phyloP scores from a whole-genome alignment of 2,329 filamentous ascomycete genomes.

The Paraconiothyrium brasiliense region DNA sequence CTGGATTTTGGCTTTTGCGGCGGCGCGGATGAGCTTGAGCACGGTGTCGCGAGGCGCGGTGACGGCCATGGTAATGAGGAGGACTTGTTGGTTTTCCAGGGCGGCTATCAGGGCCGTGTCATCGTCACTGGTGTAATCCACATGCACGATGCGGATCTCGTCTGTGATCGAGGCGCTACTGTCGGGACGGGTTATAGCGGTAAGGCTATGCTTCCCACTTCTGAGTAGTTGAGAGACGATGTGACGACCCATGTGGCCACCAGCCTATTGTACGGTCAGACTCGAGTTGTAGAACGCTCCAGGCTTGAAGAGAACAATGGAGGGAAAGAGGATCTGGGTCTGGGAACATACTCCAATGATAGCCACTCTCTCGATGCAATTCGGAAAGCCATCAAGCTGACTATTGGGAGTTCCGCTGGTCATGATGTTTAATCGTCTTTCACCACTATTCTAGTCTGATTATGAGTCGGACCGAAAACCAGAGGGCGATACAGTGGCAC shows the following conservation, averaged over 20 bases:
- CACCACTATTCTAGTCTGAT: background rate
- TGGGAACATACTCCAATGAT: conserved; percentile 10
- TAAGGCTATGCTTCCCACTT: conserved; percentile 59
- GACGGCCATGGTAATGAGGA: conserved; percentile 49
- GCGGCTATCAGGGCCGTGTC: conserved; percentile 42
- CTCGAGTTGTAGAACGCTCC: background rate
- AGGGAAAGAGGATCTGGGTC: background rate
- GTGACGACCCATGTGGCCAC: conserved; percentile 9
- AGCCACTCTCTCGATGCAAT: conserved; percentile 5
- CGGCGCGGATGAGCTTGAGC: conserved; percentile 38
- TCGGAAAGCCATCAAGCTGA: background rate
- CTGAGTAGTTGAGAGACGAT: conserved; percentile 7
- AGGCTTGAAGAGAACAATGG: background rate
- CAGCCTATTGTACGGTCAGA: conserved; percentile 7
- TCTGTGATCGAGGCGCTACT: conserved; percentile 54
- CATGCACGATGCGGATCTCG: conserved; percentile 50
- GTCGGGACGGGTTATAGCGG: conserved; percentile 59
- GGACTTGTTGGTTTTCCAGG: conserved; percentile 48
- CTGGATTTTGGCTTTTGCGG: conserved; percentile 44
- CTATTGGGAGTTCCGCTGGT: background rate
- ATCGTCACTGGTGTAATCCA: conserved; percentile 61
- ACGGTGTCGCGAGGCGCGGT: conserved; percentile 35
- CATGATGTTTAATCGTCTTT: background rate
- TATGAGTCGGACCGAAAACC: background rate
- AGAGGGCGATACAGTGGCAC: background rate